phyloP scores from a whole-genome alignment of 108 stramenopile species.

The Mayamaea pseudoterrestris region DNA sequence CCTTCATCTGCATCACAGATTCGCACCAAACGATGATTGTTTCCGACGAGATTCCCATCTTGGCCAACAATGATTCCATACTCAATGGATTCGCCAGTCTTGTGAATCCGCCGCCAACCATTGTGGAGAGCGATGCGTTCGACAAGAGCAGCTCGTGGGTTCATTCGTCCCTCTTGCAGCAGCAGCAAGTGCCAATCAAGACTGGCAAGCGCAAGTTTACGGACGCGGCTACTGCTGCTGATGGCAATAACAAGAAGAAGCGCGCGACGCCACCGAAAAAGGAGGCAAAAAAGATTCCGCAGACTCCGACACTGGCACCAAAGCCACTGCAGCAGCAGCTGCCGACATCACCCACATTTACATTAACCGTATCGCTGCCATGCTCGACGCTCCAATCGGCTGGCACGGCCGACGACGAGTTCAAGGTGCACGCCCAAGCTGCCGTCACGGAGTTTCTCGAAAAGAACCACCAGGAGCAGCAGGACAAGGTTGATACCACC shows the following conservation, averaged over 20 bases:
- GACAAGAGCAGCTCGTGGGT: constrained; percentile 36
- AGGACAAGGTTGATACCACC: constrained; percentile 45
- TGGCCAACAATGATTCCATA: constrained; percentile 56
- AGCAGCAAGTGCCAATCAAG: too few relatives aligned
- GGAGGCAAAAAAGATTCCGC: neutral
- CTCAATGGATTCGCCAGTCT: constrained; percentile 1
- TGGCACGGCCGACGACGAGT: too few relatives aligned
- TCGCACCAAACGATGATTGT: constrained; percentile 10
- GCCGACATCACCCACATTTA: neutral
- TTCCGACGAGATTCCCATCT: constrained; percentile 32
- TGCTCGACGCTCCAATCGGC: too few relatives aligned
- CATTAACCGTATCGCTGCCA: constrained; percentile 1
- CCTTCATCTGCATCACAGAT: constrained; percentile 7
- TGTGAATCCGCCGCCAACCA: neutral
- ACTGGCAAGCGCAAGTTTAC: too few relatives aligned
- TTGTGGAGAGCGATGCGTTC: constrained; percentile 2
- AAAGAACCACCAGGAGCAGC: constrained; percentile 19
- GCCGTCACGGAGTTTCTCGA: constrained; percentile 63
- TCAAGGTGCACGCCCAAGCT: constrained; percentile 64
- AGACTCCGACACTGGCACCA: neutral
- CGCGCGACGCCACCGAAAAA: neutral
- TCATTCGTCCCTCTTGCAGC: too few relatives aligned
- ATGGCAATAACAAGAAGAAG: too few relatives aligned
- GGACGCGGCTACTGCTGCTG: too few relatives aligned
- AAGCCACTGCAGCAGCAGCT: neutral